phyloP scores from a whole-genome alignment of 2,329 filamentous ascomycete genomes.

The Arthrobotrys conoides region DNA sequence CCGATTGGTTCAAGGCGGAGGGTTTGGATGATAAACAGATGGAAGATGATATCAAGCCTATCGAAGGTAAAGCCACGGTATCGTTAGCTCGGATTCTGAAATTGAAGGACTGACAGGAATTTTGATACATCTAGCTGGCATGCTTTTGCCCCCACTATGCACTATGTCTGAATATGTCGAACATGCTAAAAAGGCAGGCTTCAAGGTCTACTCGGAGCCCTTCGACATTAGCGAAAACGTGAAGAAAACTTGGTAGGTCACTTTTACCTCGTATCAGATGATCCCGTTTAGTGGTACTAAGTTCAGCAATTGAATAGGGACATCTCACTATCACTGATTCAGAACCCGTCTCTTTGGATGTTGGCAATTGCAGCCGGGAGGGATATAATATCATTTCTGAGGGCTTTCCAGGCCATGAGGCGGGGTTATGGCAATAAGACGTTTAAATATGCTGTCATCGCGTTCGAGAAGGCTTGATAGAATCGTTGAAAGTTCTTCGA shows the following conservation, averaged over 20 bases:
- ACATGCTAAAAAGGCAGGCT: conserved; percentile 70
- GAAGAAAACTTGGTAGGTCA: conserved; percentile 73
- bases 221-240: conserved; percentile 74
- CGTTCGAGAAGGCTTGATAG: conserved; percentile 69
- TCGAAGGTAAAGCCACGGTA: conserved; percentile 69
- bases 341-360: conserved; percentile 74
- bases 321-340: conserved; percentile 75
- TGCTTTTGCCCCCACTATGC: conserved; percentile 74
- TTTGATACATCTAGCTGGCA: conserved; percentile 69
- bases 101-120: not conserved
- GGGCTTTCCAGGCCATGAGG: conserved; percentile 75
- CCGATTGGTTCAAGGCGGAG: conserved; percentile 75
- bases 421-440: conserved; percentile 74
- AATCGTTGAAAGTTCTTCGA: not conserved
- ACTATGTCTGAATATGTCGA: conserved; percentile 72
- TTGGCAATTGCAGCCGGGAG: conserved; percentile 75
- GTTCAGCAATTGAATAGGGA: conserved; percentile 69
- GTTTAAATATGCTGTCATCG: conserved; percentile 74
- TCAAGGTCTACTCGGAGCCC: conserved; percentile 69
- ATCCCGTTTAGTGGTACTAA: not conserved
- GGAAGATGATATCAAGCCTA: conserved; percentile 73
- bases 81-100: not conserved
- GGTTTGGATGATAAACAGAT: conserved; percentile 69
- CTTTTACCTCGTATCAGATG: not conserved
- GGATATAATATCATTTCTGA: conserved; percentile 74